Evolutionary conservation across 257 asterid genomes (phyloP).

Genomic region (Cinchona pubescens): DNA sequence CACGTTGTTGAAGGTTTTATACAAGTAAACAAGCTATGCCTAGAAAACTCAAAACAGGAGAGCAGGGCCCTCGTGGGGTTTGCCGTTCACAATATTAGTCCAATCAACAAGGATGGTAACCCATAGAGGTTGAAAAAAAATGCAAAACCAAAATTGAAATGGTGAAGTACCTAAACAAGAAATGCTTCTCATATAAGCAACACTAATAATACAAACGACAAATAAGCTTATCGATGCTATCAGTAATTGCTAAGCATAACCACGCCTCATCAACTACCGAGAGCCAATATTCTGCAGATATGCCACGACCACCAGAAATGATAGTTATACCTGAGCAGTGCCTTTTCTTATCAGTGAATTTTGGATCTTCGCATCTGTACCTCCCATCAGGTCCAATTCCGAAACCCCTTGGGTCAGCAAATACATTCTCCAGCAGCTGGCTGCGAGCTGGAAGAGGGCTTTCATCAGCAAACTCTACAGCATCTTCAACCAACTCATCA

Average conservation of each 20-base stretch:
- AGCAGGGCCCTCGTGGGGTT: background rate
- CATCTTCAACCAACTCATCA: constrained; percentile 76
- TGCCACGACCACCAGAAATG: constrained; percentile 7
- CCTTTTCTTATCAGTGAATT: constrained; percentile 96
- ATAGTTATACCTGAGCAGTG: constrained; percentile 74
- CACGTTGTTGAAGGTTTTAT: background rate
- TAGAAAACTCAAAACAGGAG: background rate
- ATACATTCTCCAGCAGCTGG: constrained; percentile 88
- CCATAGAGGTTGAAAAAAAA: background rate
- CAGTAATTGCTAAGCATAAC: constrained; percentile 26
- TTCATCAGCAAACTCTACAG: constrained; percentile 87
- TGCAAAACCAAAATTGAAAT: constrained; percentile 7
- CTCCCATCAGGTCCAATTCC: constrained; percentile 93
- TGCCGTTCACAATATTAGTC: background rate
- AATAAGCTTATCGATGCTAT: constrained; percentile 21
- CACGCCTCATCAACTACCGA: constrained; percentile 15
- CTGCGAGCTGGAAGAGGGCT: constrained; percentile 84
- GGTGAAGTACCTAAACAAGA: constrained; percentile 20
- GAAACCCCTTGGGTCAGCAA: constrained; percentile 91
- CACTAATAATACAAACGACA: constrained; percentile 20
- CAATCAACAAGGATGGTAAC: constrained; percentile 7
- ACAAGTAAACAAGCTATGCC: background rate
- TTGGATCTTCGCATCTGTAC: constrained; percentile 98
- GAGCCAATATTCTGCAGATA: constrained; percentile 15
- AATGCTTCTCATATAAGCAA: constrained; percentile 25